Evolutionary conservation across 2,329 filamentous ascomycete species (phyloP).

Genomic region (Rhinocladiella similis): DNA sequence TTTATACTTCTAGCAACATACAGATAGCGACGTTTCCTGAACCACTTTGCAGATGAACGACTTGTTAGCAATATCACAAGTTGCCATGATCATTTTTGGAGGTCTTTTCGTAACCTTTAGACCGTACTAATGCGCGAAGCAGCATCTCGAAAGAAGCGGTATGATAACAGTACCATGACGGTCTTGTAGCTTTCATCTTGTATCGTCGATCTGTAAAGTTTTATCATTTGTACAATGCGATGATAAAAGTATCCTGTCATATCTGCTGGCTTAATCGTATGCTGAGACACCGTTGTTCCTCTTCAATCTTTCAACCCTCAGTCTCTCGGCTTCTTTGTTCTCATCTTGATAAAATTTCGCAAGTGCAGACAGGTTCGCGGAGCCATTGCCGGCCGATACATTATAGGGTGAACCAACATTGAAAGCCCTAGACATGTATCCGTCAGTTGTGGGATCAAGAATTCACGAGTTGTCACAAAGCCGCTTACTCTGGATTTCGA

Average conservation of each 20-base stretch:
- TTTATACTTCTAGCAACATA: too few species aligned
- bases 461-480: not conserved
- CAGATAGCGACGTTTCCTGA: too few species aligned
- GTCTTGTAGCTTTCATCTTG: not conserved
- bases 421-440: constrained; percentile 52
- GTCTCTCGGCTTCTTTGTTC: constrained; percentile 57
- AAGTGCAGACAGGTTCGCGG: constrained; percentile 59
- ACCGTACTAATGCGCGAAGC: too few species aligned
- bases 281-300: constrained; percentile 45
- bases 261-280: constrained; percentile 39
- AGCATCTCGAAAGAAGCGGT: not conserved
- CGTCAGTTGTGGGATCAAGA: constrained; percentile 9
- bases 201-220: not conserved
- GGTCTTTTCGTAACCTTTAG: too few species aligned
- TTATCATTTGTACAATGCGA: constrained; percentile 20
- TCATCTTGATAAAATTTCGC: constrained; percentile 64
- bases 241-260: not conserved
- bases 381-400: constrained; percentile 59
- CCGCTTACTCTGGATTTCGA: constrained; percentile 63
- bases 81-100: too few species aligned
- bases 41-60: not conserved
- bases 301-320: constrained; percentile 49
- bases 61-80: too few species aligned
- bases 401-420: constrained; percentile 65
- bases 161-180: not conserved